These are phyloP conservation scores for Macrotyloma uniflorum DNA, from an alignment of 306 rosid species.

Conservation along the genomic window DNA sequence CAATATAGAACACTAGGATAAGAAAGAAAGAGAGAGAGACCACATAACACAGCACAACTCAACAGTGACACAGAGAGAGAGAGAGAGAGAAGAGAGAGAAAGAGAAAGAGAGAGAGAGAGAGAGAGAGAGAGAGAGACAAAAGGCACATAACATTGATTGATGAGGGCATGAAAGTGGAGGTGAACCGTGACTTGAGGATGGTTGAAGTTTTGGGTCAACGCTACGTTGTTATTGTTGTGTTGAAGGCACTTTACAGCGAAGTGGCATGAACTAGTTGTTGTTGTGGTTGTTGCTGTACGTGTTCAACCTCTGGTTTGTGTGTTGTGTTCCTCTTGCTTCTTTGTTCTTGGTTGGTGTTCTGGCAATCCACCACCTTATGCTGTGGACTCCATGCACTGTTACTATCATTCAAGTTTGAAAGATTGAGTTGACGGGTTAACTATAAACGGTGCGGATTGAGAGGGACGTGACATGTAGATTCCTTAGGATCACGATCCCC, in stretches of 20 bases:
- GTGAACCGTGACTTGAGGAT: constrained; percentile 46
- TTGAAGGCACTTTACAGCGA: constrained; percentile 50
- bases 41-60: constrained; percentile 1
- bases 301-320: constrained; percentile 10
- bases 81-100: background rate
- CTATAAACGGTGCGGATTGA: constrained; percentile 49
- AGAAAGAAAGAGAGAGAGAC: constrained; percentile 30
- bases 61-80: background rate
- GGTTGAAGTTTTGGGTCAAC: constrained; percentile 57
- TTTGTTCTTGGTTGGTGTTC: background rate
- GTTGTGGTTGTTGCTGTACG: background rate
- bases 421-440: constrained; percentile 41
- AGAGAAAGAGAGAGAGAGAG: constrained; percentile 32
- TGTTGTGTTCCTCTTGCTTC: background rate
- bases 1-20: constrained; percentile 40
- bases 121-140: background rate
- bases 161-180: constrained; percentile 54
- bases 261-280: constrained; percentile 38
- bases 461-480: constrained; percentile 21
- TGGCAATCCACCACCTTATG: constrained; percentile 37
- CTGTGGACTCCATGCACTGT: constrained; percentile 31
- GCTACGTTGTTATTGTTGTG: constrained; percentile 9
- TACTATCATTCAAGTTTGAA: constrained; percentile 34
- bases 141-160: constrained; percentile 48
- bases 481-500: constrained; percentile 39